phyloP scores from a whole-genome alignment of 2,329 filamentous ascomycete species.

The Penicillium brevicompactum region DNA sequence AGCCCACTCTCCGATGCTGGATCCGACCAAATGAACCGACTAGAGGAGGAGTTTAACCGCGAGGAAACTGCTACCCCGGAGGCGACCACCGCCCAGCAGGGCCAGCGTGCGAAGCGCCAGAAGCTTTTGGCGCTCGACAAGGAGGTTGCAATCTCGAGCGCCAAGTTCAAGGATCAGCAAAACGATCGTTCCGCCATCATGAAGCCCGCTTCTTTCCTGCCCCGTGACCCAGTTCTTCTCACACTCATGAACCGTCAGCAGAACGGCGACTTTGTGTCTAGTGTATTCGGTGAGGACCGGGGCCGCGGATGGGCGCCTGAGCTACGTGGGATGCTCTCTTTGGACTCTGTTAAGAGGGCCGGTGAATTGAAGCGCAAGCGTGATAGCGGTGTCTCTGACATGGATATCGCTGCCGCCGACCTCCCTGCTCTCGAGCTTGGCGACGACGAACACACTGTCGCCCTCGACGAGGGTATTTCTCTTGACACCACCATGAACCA shows the following conservation, averaged over 20 bases:
- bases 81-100: slow-evolving; percentile 61
- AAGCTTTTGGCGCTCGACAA: slow-evolving; percentile 81
- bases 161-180: slow-evolving; percentile 83
- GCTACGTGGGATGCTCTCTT: slow-evolving; percentile 84
- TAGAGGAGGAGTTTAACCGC: slow-evolving; percentile 43
- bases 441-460: slow-evolving; percentile 62
- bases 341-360: slow-evolving; percentile 75
- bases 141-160: slow-evolving; percentile 74
- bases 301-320: slow-evolving; percentile 86
- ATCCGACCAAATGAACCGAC: slow-evolving; percentile 61
- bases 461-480: slow-evolving; percentile 54
- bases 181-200: slow-evolving; percentile 83
- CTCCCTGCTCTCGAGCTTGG: slow-evolving; percentile 63
- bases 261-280: slow-evolving; percentile 85
- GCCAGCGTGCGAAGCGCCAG: slow-evolving; percentile 75
- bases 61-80: slow-evolving; percentile 41
- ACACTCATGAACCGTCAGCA: slow-evolving; percentile 91
- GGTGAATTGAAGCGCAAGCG: slow-evolving; percentile 92
- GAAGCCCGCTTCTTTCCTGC: slow-evolving; percentile 78
- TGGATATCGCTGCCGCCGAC: slow-evolving; percentile 70
- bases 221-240: slow-evolving; percentile 81
- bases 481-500: slow-evolving; percentile 51
- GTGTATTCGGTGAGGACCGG: slow-evolving; percentile 78
- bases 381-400: slow-evolving; percentile 80
- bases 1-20: slow-evolving; percentile 72